Evolutionary conservation across 441 rosid species (phyloP), one percentile per base, ranked within the genome.

Genomic region (Brassica balearica): DNA sequence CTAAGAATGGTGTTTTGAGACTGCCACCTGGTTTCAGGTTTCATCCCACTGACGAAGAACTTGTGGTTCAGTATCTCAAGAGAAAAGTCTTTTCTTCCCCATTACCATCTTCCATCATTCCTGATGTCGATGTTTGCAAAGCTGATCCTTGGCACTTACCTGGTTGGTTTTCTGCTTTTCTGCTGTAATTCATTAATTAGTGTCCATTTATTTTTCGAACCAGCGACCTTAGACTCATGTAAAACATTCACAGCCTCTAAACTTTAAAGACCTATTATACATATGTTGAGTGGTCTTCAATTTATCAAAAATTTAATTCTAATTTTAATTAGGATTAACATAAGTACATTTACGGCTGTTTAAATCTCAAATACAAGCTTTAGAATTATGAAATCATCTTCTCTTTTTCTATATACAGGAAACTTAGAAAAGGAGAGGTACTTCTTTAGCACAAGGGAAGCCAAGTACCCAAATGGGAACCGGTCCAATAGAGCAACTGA

Each of bases 71-170:
- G 79, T 96, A 94, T 85, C 85, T 96, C 75, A 87, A 83, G 81
- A 77, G 89, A 34, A 96, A 94, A 85, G 96, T 86, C 34, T 82
- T 74, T 27, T 65, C 92, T 79, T 91, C 87, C 82, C 97, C 98
- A 22, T 82, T 96, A 51, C 98, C 99, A 9, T 97, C 99, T 67
- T 90, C 98, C 1, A 88, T 96, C 80, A 96, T 96, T 59, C 97
- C 92, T 66, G 97, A 96, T 68, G 87, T 91, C 17, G 97, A 96
- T 84, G 97, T 92, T 69, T 96, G 93, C 90, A 90, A 87, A 81
- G 87, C 94, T 76, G 97, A 94, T 85, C 98, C 99, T 76, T 94
- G 99, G 98, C 96, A 96, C 38, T 88, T 96, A 79, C 99, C 99
- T 77, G 99, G 99, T 96, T 76, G 58, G 89, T 70, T 62, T n/a